These are phyloP conservation scores for Oxyria digyna DNA, from an alignment of 148 eudicot species.

Conservation along the genomic window DNA sequence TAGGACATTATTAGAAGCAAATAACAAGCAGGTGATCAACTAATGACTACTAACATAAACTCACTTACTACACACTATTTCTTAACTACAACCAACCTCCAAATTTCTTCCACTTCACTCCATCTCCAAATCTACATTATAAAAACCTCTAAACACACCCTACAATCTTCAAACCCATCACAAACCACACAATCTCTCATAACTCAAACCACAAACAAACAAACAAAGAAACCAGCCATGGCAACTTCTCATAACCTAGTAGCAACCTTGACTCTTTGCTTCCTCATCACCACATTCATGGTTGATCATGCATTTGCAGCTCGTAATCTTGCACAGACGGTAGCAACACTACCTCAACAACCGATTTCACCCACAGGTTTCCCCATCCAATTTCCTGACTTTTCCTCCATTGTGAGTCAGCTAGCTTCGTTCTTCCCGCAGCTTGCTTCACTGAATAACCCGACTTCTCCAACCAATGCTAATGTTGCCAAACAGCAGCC, in stretches of 20 bases:
- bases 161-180: not conserved
- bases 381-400: not conserved
- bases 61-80: not conserved
- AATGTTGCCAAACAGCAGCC: not conserved
- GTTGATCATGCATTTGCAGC: not conserved
- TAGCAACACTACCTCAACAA: not conserved
- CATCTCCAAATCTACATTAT: not conserved
- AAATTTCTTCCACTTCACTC: not conserved
- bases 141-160: not conserved
- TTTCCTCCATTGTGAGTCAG: not conserved
- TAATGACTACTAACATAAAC: not conserved
- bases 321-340: not conserved
- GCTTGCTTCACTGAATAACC: not conserved
- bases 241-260: not conserved
- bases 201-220: not conserved
- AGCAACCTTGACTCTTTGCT: not conserved
- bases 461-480: not conserved
- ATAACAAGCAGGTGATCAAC: not conserved
- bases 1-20: too few species aligned
- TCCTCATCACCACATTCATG: not conserved
- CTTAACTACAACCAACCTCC: not conserved
- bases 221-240: too few species aligned
- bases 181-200: not conserved
- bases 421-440: conserved; percentile 1
- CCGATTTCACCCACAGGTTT: not conserved